These are phyloP conservation scores for Silene uniflora DNA, from an alignment of 148 eudicot genomes.

Conservation along the genomic window DNA sequence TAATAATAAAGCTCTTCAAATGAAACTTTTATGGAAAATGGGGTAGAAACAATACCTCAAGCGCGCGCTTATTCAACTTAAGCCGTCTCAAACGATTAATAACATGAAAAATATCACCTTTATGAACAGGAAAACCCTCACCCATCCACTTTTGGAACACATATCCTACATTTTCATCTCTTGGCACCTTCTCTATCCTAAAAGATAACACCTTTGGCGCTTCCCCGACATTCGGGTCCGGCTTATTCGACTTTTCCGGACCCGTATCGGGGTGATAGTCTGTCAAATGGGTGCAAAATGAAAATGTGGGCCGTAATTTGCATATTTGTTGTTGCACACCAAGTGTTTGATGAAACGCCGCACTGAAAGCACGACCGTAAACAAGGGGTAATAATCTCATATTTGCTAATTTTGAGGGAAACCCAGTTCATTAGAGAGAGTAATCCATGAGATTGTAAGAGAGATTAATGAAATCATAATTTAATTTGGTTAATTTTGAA, in stretches of 20 bases:
- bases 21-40: too few species aligned
- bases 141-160: slow-evolving; percentile 96
- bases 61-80: slow-evolving; percentile 60
- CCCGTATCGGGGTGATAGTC: slow-evolving; percentile 16
- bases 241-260: slow-evolving; percentile 12
- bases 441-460: neutral
- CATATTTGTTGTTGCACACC: slow-evolving; percentile 26
- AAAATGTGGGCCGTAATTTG: slow-evolving; percentile 5
- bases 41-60: slow-evolving; percentile 46
- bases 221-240: slow-evolving; percentile 21
- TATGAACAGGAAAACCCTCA: slow-evolving; percentile 72
- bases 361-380: slow-evolving; percentile 22
- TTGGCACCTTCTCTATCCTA: slow-evolving; percentile 59
- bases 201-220: slow-evolving; percentile 45
- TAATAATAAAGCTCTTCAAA: too few species aligned
- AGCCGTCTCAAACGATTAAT: slow-evolving; percentile 82
- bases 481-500: too few species aligned
- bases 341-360: slow-evolving; percentile 45
- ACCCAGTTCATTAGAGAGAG: slow-evolving; percentile 19
- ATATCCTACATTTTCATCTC: slow-evolving; percentile 51
- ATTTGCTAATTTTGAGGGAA: neutral
- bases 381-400: slow-evolving; percentile 22
- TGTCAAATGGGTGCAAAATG: slow-evolving; percentile 31
- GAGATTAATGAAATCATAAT: neutral
- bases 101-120: slow-evolving; percentile 73